Evolutionary conservation across 225 moss, liverwort and hornwort species (phyloP), one percentile per base, ranked within the genome.

Genomic region (Physcomitrium patens): DNA sequence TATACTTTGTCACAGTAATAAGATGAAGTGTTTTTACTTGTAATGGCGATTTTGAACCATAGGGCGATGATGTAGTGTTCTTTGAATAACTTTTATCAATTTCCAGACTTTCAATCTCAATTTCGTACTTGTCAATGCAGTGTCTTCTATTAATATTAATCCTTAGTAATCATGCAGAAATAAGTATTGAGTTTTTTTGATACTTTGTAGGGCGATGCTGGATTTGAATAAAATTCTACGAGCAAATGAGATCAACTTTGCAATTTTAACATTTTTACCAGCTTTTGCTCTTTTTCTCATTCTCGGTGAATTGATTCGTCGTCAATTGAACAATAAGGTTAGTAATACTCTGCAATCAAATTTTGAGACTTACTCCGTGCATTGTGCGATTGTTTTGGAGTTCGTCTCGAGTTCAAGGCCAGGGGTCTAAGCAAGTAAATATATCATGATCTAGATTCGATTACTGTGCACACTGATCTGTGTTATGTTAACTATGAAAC

Each of bases 181-280:
- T 22, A 22, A 26, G 9, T 16, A 24, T 6, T 15, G 46, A 18
- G 47, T 13, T 77, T 50, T 43, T 66, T 74, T 63, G 22, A 67
- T 80, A 23, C 22, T 58, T 68, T 80, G 70, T 82, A 99, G 99
- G 87, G 91, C 84, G 69, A 90, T 92, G 86, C 70, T 95, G 77
- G 99, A 99, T 80, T 80, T 99, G 79, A 99, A 95, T 81, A 89
- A 94, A 78, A 99, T 99, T 64, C 71, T 99, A 58, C 89, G 93
- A 69, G 99, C 95, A 24, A 99, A 99, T 82, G 99, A 99, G 81
- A 99, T 99, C 77, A 99, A 99, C 70, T 99, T 99, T 51, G 95
- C 95, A 71, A 88, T 95, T 55, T 77, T 99, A 71, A 92, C 93
- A 56, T 95, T 93, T 56, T 86, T 99, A 82, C 99, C 95, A 46